Evolutionary conservation across 805 yeast species (phyloP), one percentile per base, ranked within the genome.

Genomic region (Yamadazyma paraphyllophila): DNA sequence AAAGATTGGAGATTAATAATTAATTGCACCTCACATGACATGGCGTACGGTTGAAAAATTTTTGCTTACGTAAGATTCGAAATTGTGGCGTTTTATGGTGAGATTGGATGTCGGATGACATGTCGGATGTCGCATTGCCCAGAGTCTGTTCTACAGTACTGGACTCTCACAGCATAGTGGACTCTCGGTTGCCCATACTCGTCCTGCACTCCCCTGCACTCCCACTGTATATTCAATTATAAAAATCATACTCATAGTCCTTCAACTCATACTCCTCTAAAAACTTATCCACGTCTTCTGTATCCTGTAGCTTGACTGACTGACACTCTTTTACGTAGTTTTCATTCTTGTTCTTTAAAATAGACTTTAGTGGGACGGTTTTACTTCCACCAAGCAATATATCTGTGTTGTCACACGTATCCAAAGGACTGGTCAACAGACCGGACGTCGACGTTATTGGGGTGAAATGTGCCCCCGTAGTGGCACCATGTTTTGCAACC

Each of bases 331-430:
- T 32, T 12, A 53, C 57, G 37, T 44, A 62, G 39, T 65, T 65
- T 8, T 36, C 31, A 33, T 65, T 65, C 40, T 44, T 55, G 37
- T 51, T 61, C 43, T 61, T 63, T 27, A 65, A 49, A 15, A 65
- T 65, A 8, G 70, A 60, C 32, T 45, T 48, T 36, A 44, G 30
- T 5, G 46, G 46, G 10, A n/a, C 13, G n/a, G 10, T n/a, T 13
- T 36, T 27, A n/a, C 31, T 24, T 15, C 5, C n/a, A 16, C 35
- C 7, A 5, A 12, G 7, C 32, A 16, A 16, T 3, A n/a, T 16
- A 7, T n/a, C 24, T 24, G 25, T 10, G 24, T 3, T 20, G 24
- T 20, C 24, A 4, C 6, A 20, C 6, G 24, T 4, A 4, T 20
- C 24, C 3, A 6, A 6, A 20, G 24, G 3, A 20, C n/a, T n/a